Evolutionary conservation across 495 filamentous ascomycete genomes (phyloP).

Genomic region (Penicillium desertorum): DNA sequence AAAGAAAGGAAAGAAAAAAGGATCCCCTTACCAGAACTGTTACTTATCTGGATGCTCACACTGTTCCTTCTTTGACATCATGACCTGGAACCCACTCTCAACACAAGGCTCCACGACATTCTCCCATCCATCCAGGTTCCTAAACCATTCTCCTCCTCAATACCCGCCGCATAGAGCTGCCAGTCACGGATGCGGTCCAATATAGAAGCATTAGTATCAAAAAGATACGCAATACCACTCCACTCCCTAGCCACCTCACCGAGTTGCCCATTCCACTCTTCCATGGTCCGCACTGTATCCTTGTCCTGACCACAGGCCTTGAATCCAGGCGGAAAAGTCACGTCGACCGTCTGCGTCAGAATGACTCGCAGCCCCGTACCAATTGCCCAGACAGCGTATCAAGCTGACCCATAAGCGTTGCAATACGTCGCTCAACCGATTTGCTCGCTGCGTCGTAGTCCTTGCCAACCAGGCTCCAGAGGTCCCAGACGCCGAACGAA

Average conservation of each 20-base stretch:
- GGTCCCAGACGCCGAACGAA: slow-evolving; percentile 52
- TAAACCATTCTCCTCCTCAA: slow-evolving; percentile 44
- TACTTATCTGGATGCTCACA: slow-evolving; percentile 51
- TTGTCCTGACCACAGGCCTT: slow-evolving; percentile 35
- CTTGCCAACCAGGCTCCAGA: slow-evolving; percentile 47
- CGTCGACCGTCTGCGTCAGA: slow-evolving; percentile 49
- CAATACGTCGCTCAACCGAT: slow-evolving; percentile 45
- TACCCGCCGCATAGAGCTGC: slow-evolving; percentile 44
- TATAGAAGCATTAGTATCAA: slow-evolving; percentile 52
- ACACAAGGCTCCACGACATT: slow-evolving; percentile 42
- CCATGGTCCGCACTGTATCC: slow-evolving; percentile 41
- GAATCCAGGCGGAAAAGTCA: slow-evolving; percentile 52
- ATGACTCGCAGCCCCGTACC: slow-evolving; percentile 48
- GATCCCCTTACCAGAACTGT: slow-evolving; percentile 51
- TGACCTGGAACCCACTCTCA: slow-evolving; percentile 31
- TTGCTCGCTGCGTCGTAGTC: slow-evolving; percentile 32
- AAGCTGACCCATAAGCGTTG: slow-evolving; percentile 47
- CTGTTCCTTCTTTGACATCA: slow-evolving; percentile 38
- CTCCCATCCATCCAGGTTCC: slow-evolving; percentile 41
- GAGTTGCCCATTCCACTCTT: slow-evolving; percentile 50
- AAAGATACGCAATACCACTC: slow-evolving; percentile 48
- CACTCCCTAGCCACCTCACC: slow-evolving; percentile 40
- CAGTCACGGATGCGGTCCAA: slow-evolving; percentile 49
- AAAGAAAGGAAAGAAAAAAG: neutral
- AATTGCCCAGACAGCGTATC: slow-evolving; percentile 38